Evolutionary conservation across 2,329 filamentous ascomycete species (phyloP).

Genomic region (Polychaeton citri): DNA sequence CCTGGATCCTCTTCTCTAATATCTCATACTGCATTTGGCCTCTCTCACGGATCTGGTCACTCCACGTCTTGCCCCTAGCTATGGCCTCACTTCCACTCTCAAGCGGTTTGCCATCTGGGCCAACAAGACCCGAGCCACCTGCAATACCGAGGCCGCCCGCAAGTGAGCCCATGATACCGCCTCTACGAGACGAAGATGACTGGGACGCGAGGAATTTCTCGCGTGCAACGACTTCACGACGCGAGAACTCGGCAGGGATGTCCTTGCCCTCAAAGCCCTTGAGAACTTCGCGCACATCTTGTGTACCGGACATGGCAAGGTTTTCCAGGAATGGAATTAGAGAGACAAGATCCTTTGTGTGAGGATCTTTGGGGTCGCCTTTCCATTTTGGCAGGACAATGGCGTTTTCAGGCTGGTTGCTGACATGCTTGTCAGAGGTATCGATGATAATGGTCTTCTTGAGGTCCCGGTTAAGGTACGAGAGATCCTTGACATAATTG

Average conservation of each 20-base stretch:
- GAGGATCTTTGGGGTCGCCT: slow-evolving; percentile 58
- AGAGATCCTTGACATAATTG: slow-evolving; percentile 97
- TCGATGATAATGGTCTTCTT: slow-evolving; percentile 94
- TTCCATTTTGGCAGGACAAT: slow-evolving; percentile 85
- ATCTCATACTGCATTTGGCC: slow-evolving; percentile 82
- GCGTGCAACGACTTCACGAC: slow-evolving; percentile 72
- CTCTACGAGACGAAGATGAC: slow-evolving; percentile 48
- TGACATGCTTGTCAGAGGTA: slow-evolving; percentile 67
- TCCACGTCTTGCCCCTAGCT: slow-evolving; percentile 90
- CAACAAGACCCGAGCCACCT: slow-evolving; percentile 43
- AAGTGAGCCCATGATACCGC: slow-evolving; percentile 42
- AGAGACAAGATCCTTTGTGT: slow-evolving; percentile 60
- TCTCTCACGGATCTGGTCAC: slow-evolving; percentile 83
- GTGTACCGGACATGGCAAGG: slow-evolving; percentile 82
- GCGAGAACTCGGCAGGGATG: slow-evolving; percentile 81
- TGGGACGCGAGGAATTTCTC: slow-evolving; percentile 66
- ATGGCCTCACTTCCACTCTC: slow-evolving; percentile 62
- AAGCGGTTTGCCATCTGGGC: slow-evolving; percentile 18
- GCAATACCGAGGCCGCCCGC: slow-evolving; percentile 54
- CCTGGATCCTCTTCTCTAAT: slow-evolving; percentile 78
- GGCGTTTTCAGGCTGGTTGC: slow-evolving; percentile 89
- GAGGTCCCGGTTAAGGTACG: slow-evolving; percentile 89
- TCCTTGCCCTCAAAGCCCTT: slow-evolving; percentile 55
- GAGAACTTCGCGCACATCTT: slow-evolving; percentile 61
- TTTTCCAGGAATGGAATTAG: slow-evolving; percentile 97